Base-by-base conservation (phyloP, 108 stramenopile species). In the Pseudonitzschia multistriata region DNA sequence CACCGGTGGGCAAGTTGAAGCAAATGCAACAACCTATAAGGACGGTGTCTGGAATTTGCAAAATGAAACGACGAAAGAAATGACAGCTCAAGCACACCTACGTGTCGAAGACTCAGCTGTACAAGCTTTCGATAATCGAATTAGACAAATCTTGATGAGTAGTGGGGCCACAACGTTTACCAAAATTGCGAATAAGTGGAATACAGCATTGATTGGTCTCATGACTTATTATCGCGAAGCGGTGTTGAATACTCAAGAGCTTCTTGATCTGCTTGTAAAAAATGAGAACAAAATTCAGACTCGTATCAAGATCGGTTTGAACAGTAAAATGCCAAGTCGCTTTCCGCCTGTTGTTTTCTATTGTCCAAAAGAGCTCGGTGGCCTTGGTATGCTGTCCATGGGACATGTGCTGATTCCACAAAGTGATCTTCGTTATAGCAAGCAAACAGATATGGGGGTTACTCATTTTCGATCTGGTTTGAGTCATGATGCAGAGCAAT, bases 141-240 rank as follows among this genome's bases (percentile, higher is more conserved):
- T 99, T 71, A 90, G 98, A 62, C 97, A 99, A 81, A 88, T 99
- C 65, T 81, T 99, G 49, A 97, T 99, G 98, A 97, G 96, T 62
- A 96, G 96, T 71, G 98, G 97, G 39, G 93, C 94, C 34, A 98
- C 98, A 21, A 99, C 98, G 14, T 99, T 99, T 78, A 98, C 97
- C 21, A 99, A 99, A 83, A 97, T 99, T 71, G 97, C 97, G n/a
- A 99, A 99, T 82, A 99, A 99, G 79, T 99, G 98, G 98, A 98
- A 97, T 77, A 95, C 96, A 22, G 94, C 93, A 8, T 71, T 97
- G 67, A 97, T 99, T 77, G 93, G 94, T 8, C 89, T 99, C 39
- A 99, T 99, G 98, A 97, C 96, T 2, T 98, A 98, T 72, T 99
- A 96, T 80, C 85, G 98, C 17, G 98, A 99, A 83, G 98, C 98